Percentiles rank a stretch among this genome's conserved stretches.
phyloP scores from a whole-genome alignment of 2,329 filamentous ascomycete species.

The Venturia carpophila region DNA sequence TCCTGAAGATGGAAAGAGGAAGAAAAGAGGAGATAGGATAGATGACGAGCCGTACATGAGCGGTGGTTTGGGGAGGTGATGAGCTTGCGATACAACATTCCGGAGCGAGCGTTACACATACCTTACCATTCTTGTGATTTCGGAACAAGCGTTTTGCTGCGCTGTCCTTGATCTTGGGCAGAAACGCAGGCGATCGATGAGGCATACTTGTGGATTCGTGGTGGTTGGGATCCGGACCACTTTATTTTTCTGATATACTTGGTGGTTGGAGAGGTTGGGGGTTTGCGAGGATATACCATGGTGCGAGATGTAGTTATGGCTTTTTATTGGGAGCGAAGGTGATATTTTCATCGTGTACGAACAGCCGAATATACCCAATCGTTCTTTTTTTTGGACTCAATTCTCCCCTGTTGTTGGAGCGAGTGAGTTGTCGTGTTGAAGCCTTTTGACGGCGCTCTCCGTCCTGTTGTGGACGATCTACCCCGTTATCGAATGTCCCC shows the following conservation, averaged over 20 bases:
- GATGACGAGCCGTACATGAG: constrained; percentile 9
- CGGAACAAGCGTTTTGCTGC: neutral
- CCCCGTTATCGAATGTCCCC: no score
- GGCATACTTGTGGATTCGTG: neutral
- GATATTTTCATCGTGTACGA: neutral
- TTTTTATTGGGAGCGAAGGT: neutral
- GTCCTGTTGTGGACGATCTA: no score
- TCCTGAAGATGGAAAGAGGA: constrained; percentile 12
- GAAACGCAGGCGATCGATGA: neutral
- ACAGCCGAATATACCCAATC: neutral
- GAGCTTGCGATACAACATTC: neutral
- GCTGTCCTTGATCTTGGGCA: neutral
- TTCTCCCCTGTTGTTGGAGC: neutral
- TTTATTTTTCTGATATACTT: neutral
- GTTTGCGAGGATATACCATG: neutral
- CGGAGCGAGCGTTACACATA: neutral
- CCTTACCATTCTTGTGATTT: neutral
- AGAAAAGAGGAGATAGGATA: neutral
- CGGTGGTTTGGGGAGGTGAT: constrained; percentile 12
- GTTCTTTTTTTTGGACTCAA: neutral
- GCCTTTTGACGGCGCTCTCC: no score
- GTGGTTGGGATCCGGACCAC: neutral
- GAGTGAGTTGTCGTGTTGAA: no score
- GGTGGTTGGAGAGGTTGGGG: neutral
- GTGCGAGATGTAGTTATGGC: neutral